phyloP scores from a whole-genome alignment of 1,284 basidiomycete species.

The Trichosporon ovoides region DNA sequence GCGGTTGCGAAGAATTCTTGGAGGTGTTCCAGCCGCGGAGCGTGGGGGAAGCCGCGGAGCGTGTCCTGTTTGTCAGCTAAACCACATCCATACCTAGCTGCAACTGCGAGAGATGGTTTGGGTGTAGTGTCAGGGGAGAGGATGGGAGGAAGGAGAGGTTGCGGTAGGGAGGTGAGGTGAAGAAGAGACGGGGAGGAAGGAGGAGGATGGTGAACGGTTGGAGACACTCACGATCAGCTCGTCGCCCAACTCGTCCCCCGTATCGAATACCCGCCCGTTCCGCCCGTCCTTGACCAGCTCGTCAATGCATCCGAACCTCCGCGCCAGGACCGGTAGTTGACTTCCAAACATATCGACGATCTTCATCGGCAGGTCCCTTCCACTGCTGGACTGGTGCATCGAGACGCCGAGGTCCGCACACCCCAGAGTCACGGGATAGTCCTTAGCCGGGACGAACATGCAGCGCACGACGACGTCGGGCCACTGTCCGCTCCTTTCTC shows the following conservation, averaged over 20 bases:
- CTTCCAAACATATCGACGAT: slow-evolving; percentile 99
- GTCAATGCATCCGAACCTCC: slow-evolving; percentile 75
- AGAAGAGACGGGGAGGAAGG: no score
- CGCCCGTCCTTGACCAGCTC: slow-evolving; percentile 79
- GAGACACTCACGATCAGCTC: slow-evolving; percentile 61
- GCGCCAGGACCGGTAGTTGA: slow-evolving; percentile 83
- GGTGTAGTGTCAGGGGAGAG: no score
- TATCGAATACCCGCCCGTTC: slow-evolving; percentile 78
- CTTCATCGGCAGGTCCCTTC: slow-evolving; percentile 96
- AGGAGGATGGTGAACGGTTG: no score
- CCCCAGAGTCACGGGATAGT: slow-evolving; percentile 81
- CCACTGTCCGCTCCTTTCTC: slow-evolving; percentile 63
- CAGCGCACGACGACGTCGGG: slow-evolving; percentile 74
- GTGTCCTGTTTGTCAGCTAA: slow-evolving; percentile 51
- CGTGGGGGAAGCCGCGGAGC: slow-evolving; percentile 59
- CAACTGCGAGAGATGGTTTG: background rate
- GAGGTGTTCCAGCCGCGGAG: slow-evolving; percentile 54
- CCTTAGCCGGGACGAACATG: slow-evolving; percentile 77
- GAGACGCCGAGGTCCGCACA: slow-evolving; percentile 88
- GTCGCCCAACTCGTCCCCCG: slow-evolving; percentile 62
- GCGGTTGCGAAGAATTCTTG: slow-evolving; percentile 37
- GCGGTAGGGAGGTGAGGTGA: no score
- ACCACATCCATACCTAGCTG: no score
- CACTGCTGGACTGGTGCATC: slow-evolving; percentile 84
- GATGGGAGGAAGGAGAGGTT: no score